Base-by-base conservation (phyloP, 1,139 yeast species). In the Taphrina sp. region DNA sequence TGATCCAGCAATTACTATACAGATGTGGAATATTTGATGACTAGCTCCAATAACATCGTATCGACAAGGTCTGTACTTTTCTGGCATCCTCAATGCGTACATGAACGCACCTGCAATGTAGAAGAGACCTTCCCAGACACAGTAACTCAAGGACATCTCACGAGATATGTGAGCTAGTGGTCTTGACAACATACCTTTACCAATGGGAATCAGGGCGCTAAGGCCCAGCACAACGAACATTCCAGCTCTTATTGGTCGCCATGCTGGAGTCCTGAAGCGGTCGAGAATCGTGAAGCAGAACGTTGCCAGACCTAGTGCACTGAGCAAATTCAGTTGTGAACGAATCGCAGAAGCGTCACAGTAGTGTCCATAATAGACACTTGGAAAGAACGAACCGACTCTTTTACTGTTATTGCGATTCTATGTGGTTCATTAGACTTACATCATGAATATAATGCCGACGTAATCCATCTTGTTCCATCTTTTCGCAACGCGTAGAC, bases 401-500 rank as follows among this genome's bases (percentile, higher is more conserved):
- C 47, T 43, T 8, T 29, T 16, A 12, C 2, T 5, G 14, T 5
- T 5, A 22, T 14, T 22, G 45, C 23, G 23, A 26, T 14, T 26
- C 8, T 12, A 2, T 8, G 14, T 2, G 17, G n/a, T 34, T 8
- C 5, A 5, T 8, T 34, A 8, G 14, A 17, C 17, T 8, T 43
- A 43, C 47, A 88, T 87, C 59, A 89, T 72, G 2, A 84, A 74
- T 10, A 88, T 85, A 46, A 89, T 89, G 0, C 96, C 97, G 57
- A 89, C 76, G 65, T 89, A 90, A 68, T 89, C 97, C 58, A 88
- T 74, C 63, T 83, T 85, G 67, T 88, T 87, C 1, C 95, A 95
- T 57, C 82, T 72, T 39, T 73, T 72, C 36, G 84, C 75, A 5
- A 86, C 79, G 24, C 65, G 62, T 26, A 72, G 75, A 7, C 95